Conservation (phyloP, 306 rosid species). For the Styphnolobium japonicum region DNA sequence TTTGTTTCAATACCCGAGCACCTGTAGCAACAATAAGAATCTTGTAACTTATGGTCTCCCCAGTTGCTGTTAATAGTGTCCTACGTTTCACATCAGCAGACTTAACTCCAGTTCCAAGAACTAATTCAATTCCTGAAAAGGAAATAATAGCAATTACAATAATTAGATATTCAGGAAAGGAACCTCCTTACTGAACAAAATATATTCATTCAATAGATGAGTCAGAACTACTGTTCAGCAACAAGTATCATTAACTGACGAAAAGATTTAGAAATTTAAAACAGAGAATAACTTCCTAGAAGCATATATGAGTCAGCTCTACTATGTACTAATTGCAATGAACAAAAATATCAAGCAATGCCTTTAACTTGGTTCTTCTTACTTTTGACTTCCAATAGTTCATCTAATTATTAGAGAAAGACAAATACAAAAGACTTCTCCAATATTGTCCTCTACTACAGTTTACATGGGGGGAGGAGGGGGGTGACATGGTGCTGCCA, state of each 20-base stretch:
- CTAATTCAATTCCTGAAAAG: slow-evolving; percentile 76
- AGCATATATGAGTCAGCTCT: not conserved
- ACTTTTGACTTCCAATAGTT: not conserved
- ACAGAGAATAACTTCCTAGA: not conserved
- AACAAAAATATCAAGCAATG: not conserved
- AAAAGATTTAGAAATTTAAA: not conserved
- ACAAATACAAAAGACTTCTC: not conserved
- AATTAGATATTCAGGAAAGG: slow-evolving; percentile 23
- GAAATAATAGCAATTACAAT: slow-evolving; percentile 1
- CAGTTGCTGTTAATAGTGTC: slow-evolving; percentile 80
- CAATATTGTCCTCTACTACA: not conserved
- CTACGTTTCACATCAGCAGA: slow-evolving; percentile 92
- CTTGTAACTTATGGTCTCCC: slow-evolving; percentile 97
- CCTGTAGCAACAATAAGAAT: slow-evolving; percentile 93
- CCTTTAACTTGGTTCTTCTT: not conserved
- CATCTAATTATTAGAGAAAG: slow-evolving; percentile 8
- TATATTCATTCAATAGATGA: too few species aligned
- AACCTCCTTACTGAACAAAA: too few species aligned
- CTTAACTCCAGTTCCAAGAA: slow-evolving; percentile 92
- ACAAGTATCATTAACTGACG: not conserved
- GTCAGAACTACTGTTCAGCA: slow-evolving; percentile 10
- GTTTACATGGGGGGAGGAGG: too few species aligned
- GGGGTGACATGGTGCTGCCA: too few species aligned
- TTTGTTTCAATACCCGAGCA: slow-evolving; percentile 90
- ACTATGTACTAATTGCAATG: not conserved